These are phyloP conservation scores for Lagenidium giganteum DNA, from an alignment of 352 stramenopile genomes.

Conservation along the genomic window DNA sequence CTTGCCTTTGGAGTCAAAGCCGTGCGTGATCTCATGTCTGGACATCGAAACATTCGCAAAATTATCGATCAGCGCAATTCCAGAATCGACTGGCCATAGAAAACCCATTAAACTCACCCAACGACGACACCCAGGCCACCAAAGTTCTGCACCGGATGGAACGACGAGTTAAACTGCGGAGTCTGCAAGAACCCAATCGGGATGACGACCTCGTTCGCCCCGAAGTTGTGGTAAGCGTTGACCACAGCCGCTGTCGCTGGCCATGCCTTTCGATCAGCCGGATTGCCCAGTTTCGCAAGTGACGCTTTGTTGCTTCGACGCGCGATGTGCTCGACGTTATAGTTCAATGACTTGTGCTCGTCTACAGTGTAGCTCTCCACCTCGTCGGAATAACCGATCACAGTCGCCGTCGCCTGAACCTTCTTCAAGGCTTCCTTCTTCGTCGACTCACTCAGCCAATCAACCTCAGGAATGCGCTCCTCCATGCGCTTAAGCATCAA, in stretches of 20 bases:
- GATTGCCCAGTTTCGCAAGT: slow-evolving; percentile 26
- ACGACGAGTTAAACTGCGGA: slow-evolving; percentile 83
- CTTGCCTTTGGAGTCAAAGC: slow-evolving; percentile 88
- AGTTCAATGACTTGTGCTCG: slow-evolving; percentile 23
- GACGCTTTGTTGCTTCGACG: too few species aligned
- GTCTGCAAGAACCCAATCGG: slow-evolving; percentile 90
- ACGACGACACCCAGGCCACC: slow-evolving; percentile 89
- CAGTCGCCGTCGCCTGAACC: slow-evolving; percentile 38
- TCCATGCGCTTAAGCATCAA: slow-evolving; percentile 71
- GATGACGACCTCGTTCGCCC: slow-evolving; percentile 90
- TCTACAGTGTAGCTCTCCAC: slow-evolving; percentile 32
- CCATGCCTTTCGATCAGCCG: slow-evolving; percentile 65
- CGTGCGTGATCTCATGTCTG: slow-evolving; percentile 94
- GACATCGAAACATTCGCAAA: too few species aligned
- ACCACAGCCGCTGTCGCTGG: slow-evolving; percentile 86
- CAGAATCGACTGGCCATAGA: too few species aligned
- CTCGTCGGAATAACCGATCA: slow-evolving; percentile 29
- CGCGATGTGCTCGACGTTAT: slow-evolving; percentile 25
- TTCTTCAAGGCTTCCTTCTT: slow-evolving; percentile 73
- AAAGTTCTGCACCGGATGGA: slow-evolving; percentile 85
- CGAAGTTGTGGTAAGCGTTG: slow-evolving; percentile 80
- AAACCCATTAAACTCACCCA: too few species aligned
- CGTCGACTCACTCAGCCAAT: slow-evolving; percentile 88
- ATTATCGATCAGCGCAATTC: too few species aligned
- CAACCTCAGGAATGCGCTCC: slow-evolving; percentile 73